phyloP scores from a whole-genome alignment of 805 yeast genomes.

The Schwanniomyces pseudopolymorphus region DNA sequence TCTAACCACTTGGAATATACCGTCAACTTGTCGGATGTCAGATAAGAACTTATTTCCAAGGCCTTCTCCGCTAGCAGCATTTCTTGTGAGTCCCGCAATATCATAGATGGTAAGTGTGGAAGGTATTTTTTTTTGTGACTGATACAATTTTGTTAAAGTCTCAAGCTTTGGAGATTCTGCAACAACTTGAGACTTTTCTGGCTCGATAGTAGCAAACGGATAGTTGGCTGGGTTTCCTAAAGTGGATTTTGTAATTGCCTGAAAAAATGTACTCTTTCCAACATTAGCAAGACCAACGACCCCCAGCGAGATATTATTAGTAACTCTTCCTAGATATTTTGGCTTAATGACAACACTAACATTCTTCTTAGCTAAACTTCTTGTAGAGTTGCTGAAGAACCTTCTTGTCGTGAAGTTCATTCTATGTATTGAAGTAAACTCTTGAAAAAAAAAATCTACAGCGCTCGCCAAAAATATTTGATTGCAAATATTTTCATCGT shows the following conservation, averaged over 20 bases:
- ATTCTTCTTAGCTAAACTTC: constrained; percentile 5
- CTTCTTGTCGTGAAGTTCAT: not conserved
- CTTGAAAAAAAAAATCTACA: not conserved
- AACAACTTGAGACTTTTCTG: constrained; percentile 59
- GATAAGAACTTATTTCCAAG: constrained; percentile 71
- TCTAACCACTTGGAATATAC: constrained; percentile 67
- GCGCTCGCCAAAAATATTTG: not conserved
- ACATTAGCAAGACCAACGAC: constrained; percentile 66
- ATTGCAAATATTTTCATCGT: not conserved
- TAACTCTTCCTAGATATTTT: constrained; percentile 30
- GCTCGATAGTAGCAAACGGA: constrained; percentile 77
- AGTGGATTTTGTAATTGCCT: constrained; percentile 57
- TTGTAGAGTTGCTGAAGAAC: not conserved
- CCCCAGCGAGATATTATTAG: constrained; percentile 40
- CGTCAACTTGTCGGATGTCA: constrained; percentile 71
- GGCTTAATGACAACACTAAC: not conserved
- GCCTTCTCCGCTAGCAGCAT: constrained; percentile 65
- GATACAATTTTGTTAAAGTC: constrained; percentile 46
- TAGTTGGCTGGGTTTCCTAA: constrained; percentile 57
- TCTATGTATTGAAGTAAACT: not conserved
- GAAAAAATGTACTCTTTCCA: constrained; percentile 46
- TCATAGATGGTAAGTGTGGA: constrained; percentile 60
- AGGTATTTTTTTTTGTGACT: constrained; percentile 52
- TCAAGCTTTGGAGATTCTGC: constrained; percentile 54
- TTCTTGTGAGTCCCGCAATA: constrained; percentile 69